Percentiles rank a stretch among this genome's conserved stretches.
These are phyloP conservation scores for Odontarrhena argentea DNA, from an alignment of 345 rosid genomes.

Conservation along the genomic window DNA sequence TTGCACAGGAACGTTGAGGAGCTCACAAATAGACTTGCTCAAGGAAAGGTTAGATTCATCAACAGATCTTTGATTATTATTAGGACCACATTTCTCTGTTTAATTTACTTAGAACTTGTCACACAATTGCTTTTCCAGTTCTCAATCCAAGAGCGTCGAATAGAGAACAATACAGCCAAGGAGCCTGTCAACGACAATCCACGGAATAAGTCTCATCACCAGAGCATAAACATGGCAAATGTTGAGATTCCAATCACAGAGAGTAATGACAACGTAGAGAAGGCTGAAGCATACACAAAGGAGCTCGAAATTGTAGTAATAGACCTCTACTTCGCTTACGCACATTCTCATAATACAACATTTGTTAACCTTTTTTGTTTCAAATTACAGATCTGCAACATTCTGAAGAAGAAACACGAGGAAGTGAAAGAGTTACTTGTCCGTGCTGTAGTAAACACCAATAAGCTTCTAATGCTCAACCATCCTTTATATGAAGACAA, in stretches of 20 bases:
- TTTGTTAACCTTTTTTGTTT: not conserved
- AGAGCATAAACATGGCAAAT: slow-evolving; percentile 44
- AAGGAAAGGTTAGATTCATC: slow-evolving; percentile 49
- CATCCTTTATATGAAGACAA: slow-evolving; percentile 72
- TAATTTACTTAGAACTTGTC: slow-evolving; percentile 7
- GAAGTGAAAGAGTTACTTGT: slow-evolving; percentile 85
- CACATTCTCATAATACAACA: not conserved
- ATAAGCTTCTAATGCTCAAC: slow-evolving; percentile 76
- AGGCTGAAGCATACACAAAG: slow-evolving; percentile 78
- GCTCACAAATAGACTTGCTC: slow-evolving; percentile 7
- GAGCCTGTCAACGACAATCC: slow-evolving; percentile 37
- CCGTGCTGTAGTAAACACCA: slow-evolving; percentile 80
- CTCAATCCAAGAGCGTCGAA: slow-evolving; percentile 40
- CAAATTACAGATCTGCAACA: slow-evolving; percentile 66
- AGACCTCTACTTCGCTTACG: not conserved
- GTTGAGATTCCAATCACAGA: slow-evolving; percentile 48
- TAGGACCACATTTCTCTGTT: slow-evolving; percentile 15
- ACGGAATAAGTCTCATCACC: slow-evolving; percentile 40
- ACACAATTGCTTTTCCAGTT: slow-evolving; percentile 44
- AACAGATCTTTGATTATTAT: not conserved
- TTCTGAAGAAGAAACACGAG: slow-evolving; percentile 79
- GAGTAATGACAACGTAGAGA: slow-evolving; percentile 56
- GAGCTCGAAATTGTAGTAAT: slow-evolving; percentile 73
- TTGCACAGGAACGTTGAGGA: slow-evolving; percentile 37
- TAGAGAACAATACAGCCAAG: slow-evolving; percentile 33